Conservation (phyloP, 1,139 yeast species). For the Citeromyces siamensis region DNA sequence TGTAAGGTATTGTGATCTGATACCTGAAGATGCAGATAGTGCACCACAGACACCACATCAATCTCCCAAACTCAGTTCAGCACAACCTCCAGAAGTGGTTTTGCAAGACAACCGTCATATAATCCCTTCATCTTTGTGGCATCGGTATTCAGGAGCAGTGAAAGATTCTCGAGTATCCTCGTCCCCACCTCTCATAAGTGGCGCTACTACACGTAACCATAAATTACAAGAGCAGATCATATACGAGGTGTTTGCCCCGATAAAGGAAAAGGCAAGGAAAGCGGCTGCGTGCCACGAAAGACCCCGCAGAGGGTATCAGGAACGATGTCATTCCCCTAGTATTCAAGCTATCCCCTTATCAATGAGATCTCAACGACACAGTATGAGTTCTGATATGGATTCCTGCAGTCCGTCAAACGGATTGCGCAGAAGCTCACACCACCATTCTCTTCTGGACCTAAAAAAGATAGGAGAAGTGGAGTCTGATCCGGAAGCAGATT, state of each 20-base stretch:
- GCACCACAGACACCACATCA: constrained; percentile 2
- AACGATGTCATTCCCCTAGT: not conserved
- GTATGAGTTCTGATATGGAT: constrained; percentile 1
- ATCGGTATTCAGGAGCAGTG: constrained; percentile 30
- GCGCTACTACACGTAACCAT: constrained; percentile 54
- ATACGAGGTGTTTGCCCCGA: constrained; percentile 59
- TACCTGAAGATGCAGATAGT: constrained; percentile 21
- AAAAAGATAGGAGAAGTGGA: constrained; percentile 10
- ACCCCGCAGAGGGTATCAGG: not conserved
- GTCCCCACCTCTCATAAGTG: constrained; percentile 21
- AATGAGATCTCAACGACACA: not conserved
- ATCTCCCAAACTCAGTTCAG: constrained; percentile 10
- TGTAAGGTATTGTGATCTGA: constrained; percentile 59
- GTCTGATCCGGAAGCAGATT: constrained; percentile 5
- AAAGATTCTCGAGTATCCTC: constrained; percentile 7
- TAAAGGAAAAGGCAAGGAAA: constrained; percentile 16
- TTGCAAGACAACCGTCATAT: constrained; percentile 84
- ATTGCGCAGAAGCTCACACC: constrained; percentile 7
- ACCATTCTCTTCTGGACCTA: constrained; percentile 12
- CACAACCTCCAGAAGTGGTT: constrained; percentile 63
- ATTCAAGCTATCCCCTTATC: not conserved
- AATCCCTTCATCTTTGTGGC: constrained; percentile 68
- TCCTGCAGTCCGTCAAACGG: not conserved
- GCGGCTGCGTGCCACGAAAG: constrained; percentile 6
- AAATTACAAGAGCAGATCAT: constrained; percentile 54